Conservation (phyloP, 1,284 basidiomycete species). For the Moniliophthora roreri region DNA sequence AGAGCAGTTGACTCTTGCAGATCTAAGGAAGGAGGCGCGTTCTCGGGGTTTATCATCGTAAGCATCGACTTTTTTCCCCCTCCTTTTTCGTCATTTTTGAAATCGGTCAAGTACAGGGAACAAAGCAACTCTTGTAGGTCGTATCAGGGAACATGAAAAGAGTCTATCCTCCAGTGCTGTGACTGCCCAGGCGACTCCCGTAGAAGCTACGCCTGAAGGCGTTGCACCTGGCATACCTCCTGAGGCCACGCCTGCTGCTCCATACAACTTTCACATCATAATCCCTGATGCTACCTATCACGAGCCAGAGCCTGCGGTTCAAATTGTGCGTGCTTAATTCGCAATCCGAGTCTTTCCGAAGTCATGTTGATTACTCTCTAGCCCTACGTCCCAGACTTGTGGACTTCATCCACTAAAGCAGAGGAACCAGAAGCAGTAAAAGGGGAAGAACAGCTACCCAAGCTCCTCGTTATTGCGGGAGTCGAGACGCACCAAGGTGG, state of each 20-base stretch:
- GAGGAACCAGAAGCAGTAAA: slow-evolving; percentile 21
- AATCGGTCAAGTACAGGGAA: slow-evolving; percentile 49
- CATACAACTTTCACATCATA: slow-evolving; percentile 41
- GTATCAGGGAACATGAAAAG: slow-evolving; percentile 53
- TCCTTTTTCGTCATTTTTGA: slow-evolving; percentile 6
- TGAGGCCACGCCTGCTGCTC: slow-evolving; percentile 20
- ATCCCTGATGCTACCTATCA: slow-evolving; percentile 56
- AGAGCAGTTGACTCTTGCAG: slow-evolving; percentile 60
- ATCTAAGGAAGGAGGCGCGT: slow-evolving; percentile 66
- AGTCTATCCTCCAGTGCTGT: slow-evolving; percentile 33
- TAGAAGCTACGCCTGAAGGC: slow-evolving; percentile 23
- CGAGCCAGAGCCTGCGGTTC: slow-evolving; percentile 42
- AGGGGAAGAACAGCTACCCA: slow-evolving; percentile 48
- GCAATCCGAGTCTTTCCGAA: slow-evolving; percentile 9
- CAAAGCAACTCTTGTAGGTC: slow-evolving; percentile 55
- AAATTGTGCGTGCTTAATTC: slow-evolving; percentile 52
- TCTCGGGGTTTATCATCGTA: slow-evolving; percentile 64
- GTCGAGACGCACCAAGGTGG: slow-evolving; percentile 61
- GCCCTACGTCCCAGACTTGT: slow-evolving; percentile 76
- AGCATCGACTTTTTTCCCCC: slow-evolving; percentile 27
- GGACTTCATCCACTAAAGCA: slow-evolving; percentile 54
- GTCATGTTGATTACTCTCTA: slow-evolving; percentile 26
- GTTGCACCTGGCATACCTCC: slow-evolving; percentile 38
- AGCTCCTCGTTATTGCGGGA: slow-evolving; percentile 72
- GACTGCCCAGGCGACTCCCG: slow-evolving; percentile 17